phyloP scores from a whole-genome alignment of 2,329 filamentous ascomycete species.

The Cytospora piceicola region DNA sequence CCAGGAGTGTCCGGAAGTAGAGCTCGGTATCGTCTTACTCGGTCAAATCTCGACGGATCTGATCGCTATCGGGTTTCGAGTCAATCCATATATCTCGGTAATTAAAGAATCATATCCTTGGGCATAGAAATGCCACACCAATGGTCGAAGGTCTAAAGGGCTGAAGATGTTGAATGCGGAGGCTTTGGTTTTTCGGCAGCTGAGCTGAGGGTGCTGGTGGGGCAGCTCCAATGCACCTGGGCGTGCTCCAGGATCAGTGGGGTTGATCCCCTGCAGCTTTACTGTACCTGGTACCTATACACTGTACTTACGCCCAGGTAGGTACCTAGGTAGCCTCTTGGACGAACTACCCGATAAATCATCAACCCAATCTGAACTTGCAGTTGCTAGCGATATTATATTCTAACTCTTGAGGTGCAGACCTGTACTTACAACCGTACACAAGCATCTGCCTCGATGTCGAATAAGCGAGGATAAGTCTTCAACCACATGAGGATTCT shows the following conservation, averaged over 20 bases:
- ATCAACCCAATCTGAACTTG: too few relatives aligned
- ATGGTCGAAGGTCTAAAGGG: not conserved
- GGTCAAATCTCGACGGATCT: not conserved
- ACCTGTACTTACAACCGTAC: too few relatives aligned
- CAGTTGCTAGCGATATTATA: too few relatives aligned
- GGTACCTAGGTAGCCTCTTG: too few relatives aligned
- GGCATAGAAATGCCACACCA: not conserved
- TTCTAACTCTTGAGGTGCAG: too few relatives aligned
- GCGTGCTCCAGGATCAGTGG: not conserved
- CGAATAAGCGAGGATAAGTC: too few relatives aligned
- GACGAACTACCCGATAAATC: too few relatives aligned
- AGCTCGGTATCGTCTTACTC: not conserved
- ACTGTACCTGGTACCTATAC: too few relatives aligned
- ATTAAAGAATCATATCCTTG: not conserved
- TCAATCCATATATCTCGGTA: not conserved
- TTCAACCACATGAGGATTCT: too few relatives aligned
- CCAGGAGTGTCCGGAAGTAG: not conserved
- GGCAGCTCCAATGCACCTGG: not conserved
- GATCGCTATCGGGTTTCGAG: not conserved
- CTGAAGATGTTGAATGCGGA: not conserved
- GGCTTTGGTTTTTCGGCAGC: not conserved
- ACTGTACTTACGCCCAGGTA: too few relatives aligned
- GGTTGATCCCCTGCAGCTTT: not conserved
- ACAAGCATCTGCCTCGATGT: too few relatives aligned
- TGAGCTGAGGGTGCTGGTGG: conserved; percentile 1